phyloP scores from a whole-genome alignment of 1,284 basidiomycete genomes.

The Pyrrhoderma lamaoense region DNA sequence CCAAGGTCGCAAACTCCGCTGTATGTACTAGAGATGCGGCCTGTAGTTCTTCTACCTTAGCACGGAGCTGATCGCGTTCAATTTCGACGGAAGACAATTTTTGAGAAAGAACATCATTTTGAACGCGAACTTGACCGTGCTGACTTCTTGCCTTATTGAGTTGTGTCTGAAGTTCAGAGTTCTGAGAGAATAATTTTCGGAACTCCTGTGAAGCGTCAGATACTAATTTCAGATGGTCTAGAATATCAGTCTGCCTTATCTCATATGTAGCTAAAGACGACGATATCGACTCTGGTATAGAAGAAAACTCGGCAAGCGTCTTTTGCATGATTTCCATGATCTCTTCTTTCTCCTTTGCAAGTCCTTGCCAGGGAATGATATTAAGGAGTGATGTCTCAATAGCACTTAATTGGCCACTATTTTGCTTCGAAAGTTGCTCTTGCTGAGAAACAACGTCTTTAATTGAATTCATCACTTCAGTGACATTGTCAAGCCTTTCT shows the following conservation, averaged over 20 bases:
- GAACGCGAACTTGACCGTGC: constrained; percentile 71
- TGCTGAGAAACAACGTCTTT: constrained; percentile 10
- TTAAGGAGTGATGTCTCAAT: constrained; percentile 37
- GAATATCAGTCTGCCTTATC: constrained; percentile 53
- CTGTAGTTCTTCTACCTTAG: constrained; percentile 49
- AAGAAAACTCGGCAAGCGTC: constrained; percentile 44
- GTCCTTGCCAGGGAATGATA: constrained; percentile 37
- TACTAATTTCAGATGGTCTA: constrained; percentile 46
- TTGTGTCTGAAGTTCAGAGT: constrained; percentile 61
- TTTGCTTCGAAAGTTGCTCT: not conserved
- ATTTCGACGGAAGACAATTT: constrained; percentile 51
- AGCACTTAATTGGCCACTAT: not conserved
- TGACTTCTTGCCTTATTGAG: constrained; percentile 65
- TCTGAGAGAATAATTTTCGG: constrained; percentile 42
- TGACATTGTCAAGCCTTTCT: constrained; percentile 5
- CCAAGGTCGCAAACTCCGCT: constrained; percentile 41
- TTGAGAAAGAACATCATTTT: constrained; percentile 65
- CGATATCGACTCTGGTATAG: constrained; percentile 52
- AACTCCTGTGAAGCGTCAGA: constrained; percentile 60
- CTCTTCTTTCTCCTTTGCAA: constrained; percentile 42
- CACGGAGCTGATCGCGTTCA: constrained; percentile 53
- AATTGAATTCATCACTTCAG: constrained; percentile 7
- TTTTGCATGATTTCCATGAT: constrained; percentile 43
- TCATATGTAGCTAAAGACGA: constrained; percentile 50
- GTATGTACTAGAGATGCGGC: constrained; percentile 35